Percentiles rank a stretch among this genome's conserved stretches.
phyloP scores from a whole-genome alignment of 192 early-diverging fungal species.

The Umbelopsis vinacea region DNA sequence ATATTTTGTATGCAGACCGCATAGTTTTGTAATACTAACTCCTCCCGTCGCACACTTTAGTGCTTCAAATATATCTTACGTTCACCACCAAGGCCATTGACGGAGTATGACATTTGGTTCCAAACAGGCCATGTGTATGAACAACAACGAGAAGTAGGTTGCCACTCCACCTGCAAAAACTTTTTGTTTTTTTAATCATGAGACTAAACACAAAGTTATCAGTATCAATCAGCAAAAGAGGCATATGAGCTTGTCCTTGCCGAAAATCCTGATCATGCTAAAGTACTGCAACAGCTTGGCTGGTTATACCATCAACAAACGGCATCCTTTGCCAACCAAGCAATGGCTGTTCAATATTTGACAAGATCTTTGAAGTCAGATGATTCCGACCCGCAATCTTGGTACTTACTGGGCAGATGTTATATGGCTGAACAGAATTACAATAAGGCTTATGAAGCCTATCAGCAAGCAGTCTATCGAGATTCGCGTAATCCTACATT shows the following conservation, averaged over 20 bases:
- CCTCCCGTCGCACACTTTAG: conserved; percentile 32
- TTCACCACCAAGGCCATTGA: conserved; percentile 91
- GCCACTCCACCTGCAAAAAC: not conserved
- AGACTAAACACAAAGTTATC: conserved; percentile 5
- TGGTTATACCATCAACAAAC: conserved; percentile 93
- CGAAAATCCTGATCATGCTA: conserved; percentile 93
- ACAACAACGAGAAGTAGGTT: conserved; percentile 83
- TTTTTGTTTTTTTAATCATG: no score
- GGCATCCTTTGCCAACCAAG: conserved; percentile 82
- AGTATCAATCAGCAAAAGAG: conserved; percentile 75
- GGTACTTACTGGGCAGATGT: conserved; percentile 95
- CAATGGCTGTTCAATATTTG: conserved; percentile 82
- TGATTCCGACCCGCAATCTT: conserved; percentile 87
- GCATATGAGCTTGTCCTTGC: conserved; percentile 91
- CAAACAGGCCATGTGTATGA: conserved; percentile 98
- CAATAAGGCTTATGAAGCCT: conserved; percentile 96
- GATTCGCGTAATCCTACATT: conserved; percentile 95
- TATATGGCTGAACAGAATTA: conserved; percentile 96
- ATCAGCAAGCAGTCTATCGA: conserved; percentile 95
- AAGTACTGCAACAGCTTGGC: conserved; percentile 96
- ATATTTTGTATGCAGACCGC: not conserved
- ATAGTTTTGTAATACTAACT: conserved; percentile 20
- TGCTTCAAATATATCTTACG: conserved; percentile 91
- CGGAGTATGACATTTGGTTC: conserved; percentile 97
- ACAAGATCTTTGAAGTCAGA: conserved; percentile 84